Conservation (phyloP, 148 eudicot species). For the Rhododendron kiyosumense region DNA sequence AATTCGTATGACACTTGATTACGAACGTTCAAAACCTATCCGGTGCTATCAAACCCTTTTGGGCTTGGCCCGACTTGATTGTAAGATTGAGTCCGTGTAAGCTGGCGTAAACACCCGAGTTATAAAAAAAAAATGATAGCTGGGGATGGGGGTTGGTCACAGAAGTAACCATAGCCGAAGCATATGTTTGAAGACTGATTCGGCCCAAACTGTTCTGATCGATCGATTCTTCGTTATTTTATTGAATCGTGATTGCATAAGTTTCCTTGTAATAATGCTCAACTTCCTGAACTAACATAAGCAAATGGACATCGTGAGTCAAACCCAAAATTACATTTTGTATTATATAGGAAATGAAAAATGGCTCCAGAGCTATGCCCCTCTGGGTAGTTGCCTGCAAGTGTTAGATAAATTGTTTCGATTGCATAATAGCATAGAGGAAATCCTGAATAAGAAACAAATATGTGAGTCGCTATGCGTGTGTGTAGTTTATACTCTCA, state of each 20-base stretch:
- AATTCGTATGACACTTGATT: neutral
- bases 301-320: neutral
- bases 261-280: neutral
- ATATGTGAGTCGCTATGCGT: neutral
- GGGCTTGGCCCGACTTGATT: too few relatives aligned
- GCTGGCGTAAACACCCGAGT: too few relatives aligned
- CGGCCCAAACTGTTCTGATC: neutral
- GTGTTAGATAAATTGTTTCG: neutral
- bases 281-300: neutral
- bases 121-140: neutral
- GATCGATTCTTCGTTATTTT: neutral
- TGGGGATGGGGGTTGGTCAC: neutral
- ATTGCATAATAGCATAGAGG: neutral
- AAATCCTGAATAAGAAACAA: neutral
- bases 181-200: neutral
- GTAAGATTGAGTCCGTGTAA: too few relatives aligned
- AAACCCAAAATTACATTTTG: neutral
- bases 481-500: neutral
- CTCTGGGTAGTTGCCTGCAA: neutral
- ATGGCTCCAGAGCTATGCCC: neutral
- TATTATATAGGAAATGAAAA: neutral
- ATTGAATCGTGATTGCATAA: neutral
- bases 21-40: neutral
- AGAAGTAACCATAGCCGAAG: neutral
- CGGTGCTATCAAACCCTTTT: neutral